Base-by-base conservation (phyloP, 108 stramenopile genomes). In the Aurantiochytrium sp. region DNA sequence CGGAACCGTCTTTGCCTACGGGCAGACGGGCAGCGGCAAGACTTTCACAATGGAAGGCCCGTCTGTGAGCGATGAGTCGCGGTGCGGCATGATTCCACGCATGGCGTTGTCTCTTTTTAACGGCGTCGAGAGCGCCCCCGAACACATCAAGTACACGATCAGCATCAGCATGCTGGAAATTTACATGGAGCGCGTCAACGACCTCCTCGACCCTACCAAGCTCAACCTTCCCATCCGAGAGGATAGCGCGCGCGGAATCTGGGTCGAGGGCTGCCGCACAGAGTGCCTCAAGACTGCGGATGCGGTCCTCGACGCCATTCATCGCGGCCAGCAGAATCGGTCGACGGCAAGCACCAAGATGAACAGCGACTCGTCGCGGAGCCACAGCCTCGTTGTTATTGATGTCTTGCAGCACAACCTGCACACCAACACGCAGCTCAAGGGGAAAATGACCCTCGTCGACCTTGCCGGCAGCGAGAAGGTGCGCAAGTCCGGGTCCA, bases 211-310 rank as follows among this genome's bases (percentile, higher is more conserved):
- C 34, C 27, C 27, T 32, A 4, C 3, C 27, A 41, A 30, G 24
- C 4, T 88, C 69, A 92, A 93, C 68, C 90, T 95, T 45, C 32
- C 81, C n/a, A 93, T 95, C 39, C 89, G 95, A 37, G 93, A 94
- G 68, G 92, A 94, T 87, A 37, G 89, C 12, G 85, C 42, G 10
- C 89, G 89, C 41, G 94, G 94, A 41, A 88, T 94, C 8, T 95
- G 92, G 54, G 93, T 95, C 19, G 94, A 92, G 34, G 94, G 93
- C 10, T 73, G 90, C 42, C 54, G 89, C 6, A 92, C 92, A 69
- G 53, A 54, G 52, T 69, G 54, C 36, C 92, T 94, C 6, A n/a
- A n/a, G n/a, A 81, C 85, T 12, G 24, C 88, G 4, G 81, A 73
- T 12, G 89, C 89, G 85, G 19, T 90, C 34, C 48, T 93, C 17